A percentile compares a stretch with the other conserved stretches of the same genome.
These are phyloP conservation scores for Steccherinum ochraceum DNA, from an alignment of 768 basidiomycete species.

Conservation along the genomic window DNA sequence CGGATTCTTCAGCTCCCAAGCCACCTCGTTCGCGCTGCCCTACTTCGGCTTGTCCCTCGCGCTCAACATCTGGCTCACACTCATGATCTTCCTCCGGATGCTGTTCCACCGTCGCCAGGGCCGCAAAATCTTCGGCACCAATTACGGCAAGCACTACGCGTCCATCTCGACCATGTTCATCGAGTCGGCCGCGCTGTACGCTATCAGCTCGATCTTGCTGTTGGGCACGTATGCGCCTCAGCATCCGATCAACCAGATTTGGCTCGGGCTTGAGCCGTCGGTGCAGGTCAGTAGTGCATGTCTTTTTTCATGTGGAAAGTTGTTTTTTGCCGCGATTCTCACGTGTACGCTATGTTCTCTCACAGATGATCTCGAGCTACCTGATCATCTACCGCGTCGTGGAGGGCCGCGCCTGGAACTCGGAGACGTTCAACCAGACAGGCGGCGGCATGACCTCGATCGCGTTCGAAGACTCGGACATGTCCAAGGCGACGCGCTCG, in stretches of 20 bases:
- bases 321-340: neutral
- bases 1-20: conserved; percentile 9
- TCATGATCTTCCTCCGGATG: conserved; percentile 17
- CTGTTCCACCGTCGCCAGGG: conserved; percentile 19
- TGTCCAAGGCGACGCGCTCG: neutral
- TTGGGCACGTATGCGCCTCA: conserved; percentile 14
- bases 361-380: neutral
- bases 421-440: neutral
- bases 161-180: conserved; percentile 22
- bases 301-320: neutral
- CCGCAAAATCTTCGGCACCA: conserved; percentile 9
- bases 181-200: conserved; percentile 20
- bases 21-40: conserved; percentile 14
- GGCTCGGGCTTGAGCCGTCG: neutral
- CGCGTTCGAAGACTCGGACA: neutral
- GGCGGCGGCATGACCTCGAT: neutral
- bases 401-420: neutral
- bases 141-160: conserved; percentile 9
- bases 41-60: conserved; percentile 19
- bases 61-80: conserved; percentile 17
- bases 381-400: neutral
- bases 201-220: conserved; percentile 18
- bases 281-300: neutral
- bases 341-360: neutral
- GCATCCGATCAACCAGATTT: neutral